Evolutionary conservation across 495 filamentous ascomycete genomes (phyloP).

Genomic region (Aeminium ludgeri): DNA sequence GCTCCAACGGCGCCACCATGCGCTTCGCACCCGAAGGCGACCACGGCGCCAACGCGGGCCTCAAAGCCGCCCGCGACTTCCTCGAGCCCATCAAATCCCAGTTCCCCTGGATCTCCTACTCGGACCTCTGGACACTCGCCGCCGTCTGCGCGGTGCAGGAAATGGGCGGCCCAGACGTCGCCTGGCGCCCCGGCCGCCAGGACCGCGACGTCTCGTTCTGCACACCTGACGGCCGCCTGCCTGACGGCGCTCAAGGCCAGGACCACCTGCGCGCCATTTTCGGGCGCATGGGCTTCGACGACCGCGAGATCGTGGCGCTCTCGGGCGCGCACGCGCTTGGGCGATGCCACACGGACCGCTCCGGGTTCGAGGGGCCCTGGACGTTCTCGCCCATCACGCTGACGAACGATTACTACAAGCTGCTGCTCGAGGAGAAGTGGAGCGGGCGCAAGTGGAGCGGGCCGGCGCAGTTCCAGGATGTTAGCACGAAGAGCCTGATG

Average conservation of each 20-base stretch:
- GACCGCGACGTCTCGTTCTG: constrained; percentile 68
- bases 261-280: constrained; percentile 85
- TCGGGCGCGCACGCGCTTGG: constrained; percentile 83
- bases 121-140: constrained; percentile 87
- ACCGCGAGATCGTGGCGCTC: constrained; percentile 89
- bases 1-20: constrained; percentile 96
- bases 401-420: constrained; percentile 85
- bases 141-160: constrained; percentile 84
- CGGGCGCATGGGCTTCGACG: constrained; percentile 94
- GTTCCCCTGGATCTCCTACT: constrained; percentile 92
- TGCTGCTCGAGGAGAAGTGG: constrained; percentile 89
- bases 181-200: constrained; percentile 74
- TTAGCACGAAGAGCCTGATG: constrained; percentile 73
- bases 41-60: constrained; percentile 81
- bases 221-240: constrained; percentile 91
- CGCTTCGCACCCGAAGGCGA: constrained; percentile 80
- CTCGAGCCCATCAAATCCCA: constrained; percentile 76
- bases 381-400: constrained; percentile 87
- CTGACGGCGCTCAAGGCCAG: constrained; percentile 65
- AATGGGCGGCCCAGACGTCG: constrained; percentile 75
- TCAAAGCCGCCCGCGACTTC: constrained; percentile 79
- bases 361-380: constrained; percentile 86
- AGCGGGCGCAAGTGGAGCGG: constrained; percentile 84
- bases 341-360: constrained; percentile 77
- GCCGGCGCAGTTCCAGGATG: constrained; percentile 70